Conservation (phyloP, 1,139 yeast species). For the Suhomyces terraborum region DNA sequence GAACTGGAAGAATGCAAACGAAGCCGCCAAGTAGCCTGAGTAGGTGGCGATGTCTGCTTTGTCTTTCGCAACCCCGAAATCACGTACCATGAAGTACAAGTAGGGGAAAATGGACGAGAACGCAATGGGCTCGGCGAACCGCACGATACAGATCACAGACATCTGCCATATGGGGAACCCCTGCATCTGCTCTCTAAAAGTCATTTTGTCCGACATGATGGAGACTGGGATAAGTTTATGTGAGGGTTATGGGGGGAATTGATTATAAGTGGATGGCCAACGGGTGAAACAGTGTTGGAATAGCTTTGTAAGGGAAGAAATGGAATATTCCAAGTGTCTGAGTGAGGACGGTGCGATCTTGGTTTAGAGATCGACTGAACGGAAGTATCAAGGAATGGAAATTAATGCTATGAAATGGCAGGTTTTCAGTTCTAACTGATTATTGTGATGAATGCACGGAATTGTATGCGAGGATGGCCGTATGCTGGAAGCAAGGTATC, state of each 20-base stretch:
- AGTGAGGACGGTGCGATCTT: too few relatives aligned
- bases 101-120: conserved; percentile 45
- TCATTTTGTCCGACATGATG: conserved; percentile 9
- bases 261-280: background rate
- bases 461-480: too few relatives aligned
- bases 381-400: too few relatives aligned
- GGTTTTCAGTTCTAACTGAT: too few relatives aligned
- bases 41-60: conserved; percentile 39
- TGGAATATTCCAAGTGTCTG: too few relatives aligned
- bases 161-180: conserved; percentile 42
- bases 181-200: conserved; percentile 27
- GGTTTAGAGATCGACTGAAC: too few relatives aligned
- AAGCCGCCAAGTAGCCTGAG: conserved; percentile 41
- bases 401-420: too few relatives aligned
- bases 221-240: too few relatives aligned
- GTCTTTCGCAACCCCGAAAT: conserved; percentile 36
- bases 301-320: background rate
- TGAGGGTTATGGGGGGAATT: too few relatives aligned
- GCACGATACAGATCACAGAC: conserved; percentile 33
- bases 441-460: too few relatives aligned
- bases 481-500: too few relatives aligned
- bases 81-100: conserved; percentile 43
- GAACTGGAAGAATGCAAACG: conserved; percentile 41
- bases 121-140: conserved; percentile 42
- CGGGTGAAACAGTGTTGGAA: too few relatives aligned